A percentile compares a stretch with the other conserved stretches of the same genome.
These are phyloP conservation scores for Plasmodium knowlesi DNA, from an alignment of 169 alveolate genomes.

Conservation along the genomic window DNA sequence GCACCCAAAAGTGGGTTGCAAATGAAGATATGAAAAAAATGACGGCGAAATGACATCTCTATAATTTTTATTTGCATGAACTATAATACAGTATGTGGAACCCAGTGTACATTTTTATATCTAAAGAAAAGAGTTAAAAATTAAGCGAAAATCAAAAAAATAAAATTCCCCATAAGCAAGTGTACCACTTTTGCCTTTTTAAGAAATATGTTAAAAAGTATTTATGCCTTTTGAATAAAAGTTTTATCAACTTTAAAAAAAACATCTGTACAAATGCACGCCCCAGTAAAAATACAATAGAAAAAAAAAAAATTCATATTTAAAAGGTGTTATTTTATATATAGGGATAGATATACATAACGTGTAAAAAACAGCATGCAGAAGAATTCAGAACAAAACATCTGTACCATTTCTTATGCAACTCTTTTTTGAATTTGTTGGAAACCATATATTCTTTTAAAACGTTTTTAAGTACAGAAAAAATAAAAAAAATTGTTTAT, in stretches of 20 bases:
- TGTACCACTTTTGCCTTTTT: not conserved
- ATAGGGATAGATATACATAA: not conserved
- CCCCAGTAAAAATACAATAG: conserved; percentile 7
- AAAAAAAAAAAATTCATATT: conserved; percentile 9
- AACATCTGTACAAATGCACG: not conserved
- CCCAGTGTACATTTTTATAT: conserved; percentile 3
- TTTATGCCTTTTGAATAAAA: conserved; percentile 14
- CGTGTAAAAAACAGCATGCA: not conserved
- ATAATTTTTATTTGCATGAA: conserved; percentile 1
- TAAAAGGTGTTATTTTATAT: not conserved
- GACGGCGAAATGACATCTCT: not conserved
- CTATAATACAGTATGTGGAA: conserved; percentile 1
- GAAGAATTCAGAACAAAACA: conserved; percentile 38
- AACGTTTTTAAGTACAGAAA: conserved; percentile 3
- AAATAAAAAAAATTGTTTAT: not conserved
- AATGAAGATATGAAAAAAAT: not conserved
- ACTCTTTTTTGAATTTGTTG: not conserved
- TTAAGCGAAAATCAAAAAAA: not conserved
- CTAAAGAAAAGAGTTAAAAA: conserved; percentile 4
- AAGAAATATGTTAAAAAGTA: not conserved
- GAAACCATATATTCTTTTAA: not conserved
- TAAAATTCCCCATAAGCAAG: not conserved
- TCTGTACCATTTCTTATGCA: conserved; percentile 10
- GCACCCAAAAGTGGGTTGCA: conserved; percentile 5
- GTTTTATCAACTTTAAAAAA: conserved; percentile 10